Base-by-base conservation (phyloP, 2,329 filamentous ascomycete genomes). In the Hypoxylon sp. region DNA sequence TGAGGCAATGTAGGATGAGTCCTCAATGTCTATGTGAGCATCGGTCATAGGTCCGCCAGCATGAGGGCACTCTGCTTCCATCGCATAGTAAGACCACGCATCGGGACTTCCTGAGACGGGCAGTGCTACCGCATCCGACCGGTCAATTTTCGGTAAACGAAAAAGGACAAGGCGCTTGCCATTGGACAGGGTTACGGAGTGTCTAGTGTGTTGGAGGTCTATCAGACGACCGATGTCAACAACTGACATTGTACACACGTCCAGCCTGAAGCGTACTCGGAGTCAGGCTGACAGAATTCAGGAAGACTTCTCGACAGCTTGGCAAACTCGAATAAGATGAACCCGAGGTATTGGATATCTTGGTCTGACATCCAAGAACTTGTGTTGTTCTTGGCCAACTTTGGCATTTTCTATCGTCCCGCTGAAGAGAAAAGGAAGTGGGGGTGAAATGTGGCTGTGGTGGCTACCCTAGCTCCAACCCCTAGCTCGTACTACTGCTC, bases 11-110 rank as follows among this genome's bases (percentile, higher is more conserved):
- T 84, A 84, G 1, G 81, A 81, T 0, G 82, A 84, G 64, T 84
- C 82, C 64, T 84, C 82, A 59, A 84, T 84, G 59, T 84, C 82
- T 24, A 84, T 78, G 6, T 80, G 78, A 0, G 82, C 81, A 17
- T 84, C 81, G 5, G 78, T 74, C 82, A 84, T 83, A 0, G 82
- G 82, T 0, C 82, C 82, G 8, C 82, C 82, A 0, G 82, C 82
- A 66, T 84, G 82, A 1, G 82, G 82, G 52, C 82, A 84, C 59
- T 83, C 81, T 0, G 82, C 82, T 69, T 84, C 82, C 82, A 84
- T 84, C 31, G 82, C 81, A 71, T 81, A 84, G 66, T 83, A 84
- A 1, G 77, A 79, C 82, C 82, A 84, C 29, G 80, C 81, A 74
- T 80, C 74, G 4, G 65, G 66, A 6, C 74, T 78, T 55, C 81